These are phyloP conservation scores for Tolypocladium amazonense DNA, from an alignment of 2,329 filamentous ascomycete species.

Conservation along the genomic window DNA sequence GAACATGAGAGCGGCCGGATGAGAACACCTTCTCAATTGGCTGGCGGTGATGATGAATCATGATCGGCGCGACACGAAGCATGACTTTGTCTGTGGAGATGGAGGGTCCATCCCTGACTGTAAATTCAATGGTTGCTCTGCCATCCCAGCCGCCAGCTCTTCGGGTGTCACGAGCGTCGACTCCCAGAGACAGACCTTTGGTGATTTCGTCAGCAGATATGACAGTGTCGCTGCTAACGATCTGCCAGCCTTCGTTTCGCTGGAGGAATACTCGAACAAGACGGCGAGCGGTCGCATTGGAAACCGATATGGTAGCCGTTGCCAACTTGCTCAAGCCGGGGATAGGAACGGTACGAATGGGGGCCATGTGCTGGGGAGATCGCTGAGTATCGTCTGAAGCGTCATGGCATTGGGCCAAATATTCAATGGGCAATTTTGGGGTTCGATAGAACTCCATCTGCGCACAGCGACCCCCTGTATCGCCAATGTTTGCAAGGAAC, in stretches of 20 bases:
- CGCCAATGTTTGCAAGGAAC: slow-evolving; percentile 24
- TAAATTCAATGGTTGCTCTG: slow-evolving; percentile 15
- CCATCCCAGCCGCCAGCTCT: slow-evolving; percentile 15
- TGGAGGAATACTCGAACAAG: slow-evolving; percentile 17
- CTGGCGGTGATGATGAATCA: slow-evolving; percentile 26
- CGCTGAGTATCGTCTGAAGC: slow-evolving; percentile 21
- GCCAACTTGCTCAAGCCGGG: slow-evolving; percentile 6
- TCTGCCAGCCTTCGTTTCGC: slow-evolving; percentile 11
- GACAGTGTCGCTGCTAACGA: slow-evolving; percentile 13
- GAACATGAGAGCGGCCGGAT: too few relatives aligned
- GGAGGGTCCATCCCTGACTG: slow-evolving; percentile 11
- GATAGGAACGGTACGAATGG: slow-evolving; percentile 20
- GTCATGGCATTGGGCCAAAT: slow-evolving; percentile 17
- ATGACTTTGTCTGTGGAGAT: slow-evolving; percentile 14
- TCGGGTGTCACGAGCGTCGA: slow-evolving; percentile 21
- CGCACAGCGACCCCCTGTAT: slow-evolving; percentile 18
- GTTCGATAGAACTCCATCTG: neutral
- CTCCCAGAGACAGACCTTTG: slow-evolving; percentile 19
- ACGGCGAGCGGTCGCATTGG: neutral
- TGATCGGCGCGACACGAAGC: slow-evolving; percentile 23
- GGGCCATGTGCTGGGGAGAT: slow-evolving; percentile 18
- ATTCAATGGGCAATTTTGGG: neutral
- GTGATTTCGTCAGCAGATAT: slow-evolving; percentile 18
- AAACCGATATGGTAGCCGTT: slow-evolving; percentile 8
- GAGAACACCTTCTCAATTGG: slow-evolving; percentile 14